phyloP scores from a whole-genome alignment of 2,329 filamentous ascomycete genomes.

The Diatrype stigma region DNA sequence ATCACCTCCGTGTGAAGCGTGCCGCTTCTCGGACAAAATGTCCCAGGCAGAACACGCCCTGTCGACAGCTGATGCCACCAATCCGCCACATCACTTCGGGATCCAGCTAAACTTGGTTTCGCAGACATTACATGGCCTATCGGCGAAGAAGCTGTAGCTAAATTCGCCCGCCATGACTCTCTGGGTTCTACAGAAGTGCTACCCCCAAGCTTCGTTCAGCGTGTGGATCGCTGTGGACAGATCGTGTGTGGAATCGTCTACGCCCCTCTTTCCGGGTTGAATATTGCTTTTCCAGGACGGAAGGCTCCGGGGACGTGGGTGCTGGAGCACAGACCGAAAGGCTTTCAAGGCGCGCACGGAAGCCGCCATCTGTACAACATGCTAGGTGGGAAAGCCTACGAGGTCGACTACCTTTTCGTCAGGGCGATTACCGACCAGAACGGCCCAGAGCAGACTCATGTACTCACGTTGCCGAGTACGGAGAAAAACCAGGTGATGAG shows the following conservation, averaged over 20 bases:
- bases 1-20: too few species aligned
- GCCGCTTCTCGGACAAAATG: too few species aligned
- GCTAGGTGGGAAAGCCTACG: conserved; percentile 25
- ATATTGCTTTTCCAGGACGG: conserved; percentile 22
- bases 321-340: conserved; percentile 19
- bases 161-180: conserved; percentile 24
- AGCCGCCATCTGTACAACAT: conserved; percentile 29
- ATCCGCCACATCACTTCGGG: not conserved
- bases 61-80: too few species aligned
- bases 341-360: conserved; percentile 26
- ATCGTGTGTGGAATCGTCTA: conserved; percentile 21
- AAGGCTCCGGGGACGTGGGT: conserved; percentile 16
- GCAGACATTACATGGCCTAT: conserved; percentile 29
- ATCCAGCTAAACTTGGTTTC: not conserved
- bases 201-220: conserved; percentile 18
- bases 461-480: conserved; percentile 18
- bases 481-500: conserved; percentile 8
- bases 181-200: conserved; percentile 20
- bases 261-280: conserved; percentile 10
- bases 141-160: conserved; percentile 23
- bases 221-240: conserved; percentile 24
- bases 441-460: not conserved
- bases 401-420: conserved; percentile 28
- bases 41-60: too few species aligned
- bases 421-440: conserved; percentile 3